Evolutionary conservation across 140 eudicot species (phyloP).

Genomic region (Ambrosia hybrid): DNA sequence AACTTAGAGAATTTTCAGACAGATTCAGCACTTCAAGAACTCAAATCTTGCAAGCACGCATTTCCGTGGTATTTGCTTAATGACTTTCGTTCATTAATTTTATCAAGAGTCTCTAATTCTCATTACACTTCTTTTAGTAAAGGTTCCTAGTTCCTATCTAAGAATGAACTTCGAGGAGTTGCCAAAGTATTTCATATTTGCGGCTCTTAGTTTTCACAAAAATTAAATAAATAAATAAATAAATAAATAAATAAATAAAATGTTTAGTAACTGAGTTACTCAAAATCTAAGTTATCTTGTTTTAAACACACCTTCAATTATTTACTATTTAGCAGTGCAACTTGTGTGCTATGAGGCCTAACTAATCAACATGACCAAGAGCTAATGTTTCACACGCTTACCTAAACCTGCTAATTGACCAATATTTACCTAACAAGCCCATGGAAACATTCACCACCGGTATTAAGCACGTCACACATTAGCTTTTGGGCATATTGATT

Average conservation of each 20-base stretch:
- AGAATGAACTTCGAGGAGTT: too few species aligned
- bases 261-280: too few species aligned
- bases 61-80: too few species aligned
- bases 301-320: neutral
- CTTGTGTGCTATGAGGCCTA: constrained; percentile 7
- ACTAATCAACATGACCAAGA: neutral
- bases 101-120: too few species aligned
- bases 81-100: too few species aligned
- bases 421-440: neutral
- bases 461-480: neutral
- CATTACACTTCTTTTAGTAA: too few species aligned
- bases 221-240: too few species aligned
- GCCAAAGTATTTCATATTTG: too few species aligned
- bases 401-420: constrained; percentile 3
- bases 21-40: neutral
- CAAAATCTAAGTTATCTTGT: neutral
- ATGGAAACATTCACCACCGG: neutral
- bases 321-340: neutral
- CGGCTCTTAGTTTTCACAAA: too few species aligned
- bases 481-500: constrained; percentile 11
- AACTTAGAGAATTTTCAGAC: neutral
- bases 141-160: too few species aligned
- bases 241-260: too few species aligned
- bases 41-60: too few species aligned
- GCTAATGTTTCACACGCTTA: constrained; percentile 11